Base-by-base conservation (phyloP, 139 green algal genomes). In the Chlorella sorokiniana region DNA sequence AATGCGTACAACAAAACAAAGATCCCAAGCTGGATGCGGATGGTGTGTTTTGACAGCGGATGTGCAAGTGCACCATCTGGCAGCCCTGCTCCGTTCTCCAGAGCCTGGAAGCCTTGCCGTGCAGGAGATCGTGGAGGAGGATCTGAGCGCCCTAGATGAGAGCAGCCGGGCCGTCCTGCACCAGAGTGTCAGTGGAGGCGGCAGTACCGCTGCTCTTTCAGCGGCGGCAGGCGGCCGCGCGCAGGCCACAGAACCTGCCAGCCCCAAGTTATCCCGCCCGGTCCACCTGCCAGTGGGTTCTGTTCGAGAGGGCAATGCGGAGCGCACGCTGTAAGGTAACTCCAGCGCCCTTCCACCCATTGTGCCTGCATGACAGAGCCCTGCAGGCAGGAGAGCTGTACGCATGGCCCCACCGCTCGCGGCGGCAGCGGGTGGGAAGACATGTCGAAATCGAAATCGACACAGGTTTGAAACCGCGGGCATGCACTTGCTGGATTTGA, bases 41-140 rank as follows among this genome's bases (percentile, higher is more conserved):
- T 69, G 2, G 31, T 25, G 40, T 20, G 62, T 22, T 4, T 22
- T 27, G 4, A 1, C 31, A 41, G 23, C 62, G 5, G 3, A 20
- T 29, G 27, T 65, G 59, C 65, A 20, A 52, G 22, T 22, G 1
- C 18, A n/a, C 62, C 1, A 3, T 54, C 20, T 22, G 18, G 27
- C 8, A 1, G 2, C 25, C 23, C 38, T 2, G 1, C 23, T 20
- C 1, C 22, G 18, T n/a, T n/a, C n/a, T n/a, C n/a, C n/a, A n/a
- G n/a, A n/a, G n/a, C n/a, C n/a, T n/a, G n/a, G n/a, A n/a, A 59
- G 48, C 48, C 6, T n/a, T 18, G 7, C 16, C 6, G 1, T 22
- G 71, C 71, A 79, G 73, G 73, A 79, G 37, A 69, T 69, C 3
- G 73, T 69, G 2, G 73, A 69, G 1, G 73, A 67, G 2, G 71